Evolutionary conservation across 176 grass and related monocot species (phyloP).

Genomic region (Oryza meyeriana): DNA sequence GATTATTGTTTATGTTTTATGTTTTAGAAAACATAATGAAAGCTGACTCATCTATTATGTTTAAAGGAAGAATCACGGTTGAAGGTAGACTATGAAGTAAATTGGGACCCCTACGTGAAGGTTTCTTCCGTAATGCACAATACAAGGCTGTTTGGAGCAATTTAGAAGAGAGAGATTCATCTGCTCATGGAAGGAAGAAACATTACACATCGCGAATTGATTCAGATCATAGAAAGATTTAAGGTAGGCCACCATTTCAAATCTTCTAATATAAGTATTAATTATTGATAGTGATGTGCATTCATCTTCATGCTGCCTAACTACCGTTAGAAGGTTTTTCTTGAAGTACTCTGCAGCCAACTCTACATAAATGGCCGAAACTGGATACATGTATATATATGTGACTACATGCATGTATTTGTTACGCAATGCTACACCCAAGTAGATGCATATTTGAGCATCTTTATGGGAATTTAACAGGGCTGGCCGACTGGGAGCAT

Average conservation of each 20-base stretch:
- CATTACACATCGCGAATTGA: slow-evolving; percentile 40
- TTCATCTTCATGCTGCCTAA: not conserved
- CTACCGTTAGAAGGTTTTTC: not conserved
- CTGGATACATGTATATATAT: not conserved
- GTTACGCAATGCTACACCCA: not conserved
- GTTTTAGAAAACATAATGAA: slow-evolving; percentile 13
- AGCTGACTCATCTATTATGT: slow-evolving; percentile 27
- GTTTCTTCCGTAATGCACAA: slow-evolving; percentile 59
- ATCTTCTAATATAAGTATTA: not conserved
- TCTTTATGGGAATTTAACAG: not conserved
- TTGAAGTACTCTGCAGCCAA: not conserved
- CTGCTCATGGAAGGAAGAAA: slow-evolving; percentile 41
- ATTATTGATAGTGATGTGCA: slow-evolving; percentile 4
- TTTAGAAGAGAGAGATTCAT: slow-evolving; percentile 41
- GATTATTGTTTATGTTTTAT: slow-evolving; percentile 9
- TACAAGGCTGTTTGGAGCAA: slow-evolving; percentile 35
- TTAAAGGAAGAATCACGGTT: slow-evolving; percentile 77
- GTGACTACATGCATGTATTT: not conserved
- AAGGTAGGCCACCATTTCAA: slow-evolving; percentile 51
- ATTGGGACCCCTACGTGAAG: slow-evolving; percentile 73
- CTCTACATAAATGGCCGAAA: not conserved
- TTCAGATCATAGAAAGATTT: slow-evolving; percentile 77
- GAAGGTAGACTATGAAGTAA: slow-evolving; percentile 93
- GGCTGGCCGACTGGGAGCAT: not conserved
- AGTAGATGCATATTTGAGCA: slow-evolving; percentile 11